These are phyloP conservation scores for Atalantia buxifolia DNA, from an alignment of 345 rosid genomes.

Conservation along the genomic window DNA sequence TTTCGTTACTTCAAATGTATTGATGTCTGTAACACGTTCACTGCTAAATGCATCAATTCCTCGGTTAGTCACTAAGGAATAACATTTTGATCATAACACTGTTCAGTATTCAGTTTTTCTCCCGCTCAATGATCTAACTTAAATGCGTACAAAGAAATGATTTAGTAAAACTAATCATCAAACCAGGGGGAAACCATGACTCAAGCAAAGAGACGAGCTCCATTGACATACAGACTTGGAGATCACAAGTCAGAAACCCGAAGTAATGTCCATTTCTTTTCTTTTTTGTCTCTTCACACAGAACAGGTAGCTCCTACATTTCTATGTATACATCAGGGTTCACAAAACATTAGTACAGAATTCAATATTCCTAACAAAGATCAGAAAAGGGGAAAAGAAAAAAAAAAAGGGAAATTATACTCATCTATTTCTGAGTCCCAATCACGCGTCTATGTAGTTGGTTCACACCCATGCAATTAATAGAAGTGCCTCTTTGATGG, in stretches of 20 bases:
- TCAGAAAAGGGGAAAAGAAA: background rate
- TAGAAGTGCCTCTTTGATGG: background rate
- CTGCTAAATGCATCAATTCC: background rate
- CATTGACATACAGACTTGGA: background rate
- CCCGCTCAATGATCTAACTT: accelerated
- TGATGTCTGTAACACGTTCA: background rate
- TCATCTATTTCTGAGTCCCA: background rate
- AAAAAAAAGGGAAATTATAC: background rate
- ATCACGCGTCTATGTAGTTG: background rate
- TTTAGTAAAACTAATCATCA: background rate
- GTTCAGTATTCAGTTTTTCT: background rate
- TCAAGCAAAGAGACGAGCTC: background rate
- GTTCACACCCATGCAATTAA: background rate
- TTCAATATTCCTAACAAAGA: background rate
- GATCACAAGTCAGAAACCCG: background rate
- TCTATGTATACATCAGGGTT: too few species aligned
- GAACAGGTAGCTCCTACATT: too few species aligned
- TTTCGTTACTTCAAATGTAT: background rate
- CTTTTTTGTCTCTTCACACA: background rate
- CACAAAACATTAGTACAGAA: background rate
- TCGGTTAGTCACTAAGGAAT: background rate
- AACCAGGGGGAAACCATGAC: too few species aligned
- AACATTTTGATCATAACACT: background rate
- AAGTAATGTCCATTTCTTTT: background rate
- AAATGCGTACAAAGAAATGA: background rate